Evolutionary conservation across 495 filamentous ascomycete genomes (phyloP).

Genomic region (Xylaria cubensis): DNA sequence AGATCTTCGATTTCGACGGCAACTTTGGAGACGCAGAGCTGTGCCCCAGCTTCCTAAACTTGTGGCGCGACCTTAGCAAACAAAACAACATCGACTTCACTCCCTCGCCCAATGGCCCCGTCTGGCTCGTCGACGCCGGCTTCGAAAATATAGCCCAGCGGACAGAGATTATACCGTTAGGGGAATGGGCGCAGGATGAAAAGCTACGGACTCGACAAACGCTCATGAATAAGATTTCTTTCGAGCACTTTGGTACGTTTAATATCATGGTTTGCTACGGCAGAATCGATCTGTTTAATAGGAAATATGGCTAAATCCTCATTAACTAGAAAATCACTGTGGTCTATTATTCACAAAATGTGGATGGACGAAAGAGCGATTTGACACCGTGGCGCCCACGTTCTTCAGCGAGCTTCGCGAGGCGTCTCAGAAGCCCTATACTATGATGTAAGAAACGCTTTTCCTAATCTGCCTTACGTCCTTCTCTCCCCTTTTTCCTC

Average conservation of each 20-base stretch:
- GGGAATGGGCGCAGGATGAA: slow-evolving; percentile 42
- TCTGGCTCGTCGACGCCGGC: slow-evolving; percentile 57
- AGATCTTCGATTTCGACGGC: slow-evolving; percentile 57
- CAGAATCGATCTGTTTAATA: not conserved
- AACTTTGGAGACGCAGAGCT: slow-evolving; percentile 63
- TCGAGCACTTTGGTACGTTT: slow-evolving; percentile 35
- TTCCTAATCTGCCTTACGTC: not conserved
- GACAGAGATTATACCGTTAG: slow-evolving; percentile 39
- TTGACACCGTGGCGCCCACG: slow-evolving; percentile 31
- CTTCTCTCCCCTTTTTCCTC: not conserved
- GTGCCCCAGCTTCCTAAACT: slow-evolving; percentile 43
- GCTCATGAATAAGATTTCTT: slow-evolving; percentile 34
- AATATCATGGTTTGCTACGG: not conserved
- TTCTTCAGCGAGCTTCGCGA: slow-evolving; percentile 33
- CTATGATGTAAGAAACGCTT: slow-evolving; percentile 34
- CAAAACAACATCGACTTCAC: slow-evolving; percentile 48
- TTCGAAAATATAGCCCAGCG: slow-evolving; percentile 61
- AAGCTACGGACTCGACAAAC: slow-evolving; percentile 34
- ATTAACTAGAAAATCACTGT: slow-evolving; percentile 32
- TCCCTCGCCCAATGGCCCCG: slow-evolving; percentile 44
- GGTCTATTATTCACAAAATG: slow-evolving; percentile 36
- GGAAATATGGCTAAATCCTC: slow-evolving; percentile 18
- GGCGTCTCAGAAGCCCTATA: slow-evolving; percentile 31
- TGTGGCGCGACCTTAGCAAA: slow-evolving; percentile 47
- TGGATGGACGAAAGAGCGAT: slow-evolving; percentile 37